These are phyloP conservation scores for Sporothrix phasma DNA, from an alignment of 2,329 filamentous ascomycete species.

Conservation along the genomic window DNA sequence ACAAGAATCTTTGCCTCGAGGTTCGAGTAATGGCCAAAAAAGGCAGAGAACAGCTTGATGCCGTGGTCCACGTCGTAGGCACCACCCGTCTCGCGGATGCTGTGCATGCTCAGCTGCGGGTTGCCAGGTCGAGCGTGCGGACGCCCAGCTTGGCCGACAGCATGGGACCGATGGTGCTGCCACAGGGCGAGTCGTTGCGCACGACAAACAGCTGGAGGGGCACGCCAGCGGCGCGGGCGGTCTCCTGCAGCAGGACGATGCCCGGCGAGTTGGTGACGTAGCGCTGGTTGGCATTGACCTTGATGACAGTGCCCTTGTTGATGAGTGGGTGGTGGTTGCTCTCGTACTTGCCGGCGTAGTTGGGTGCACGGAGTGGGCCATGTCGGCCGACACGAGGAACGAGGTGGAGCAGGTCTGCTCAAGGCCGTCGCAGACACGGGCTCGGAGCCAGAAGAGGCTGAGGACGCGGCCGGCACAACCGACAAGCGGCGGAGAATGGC, in stretches of 20 bases:
- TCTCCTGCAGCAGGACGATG: slow-evolving; percentile 84
- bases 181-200: slow-evolving; percentile 87
- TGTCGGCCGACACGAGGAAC: slow-evolving; percentile 92
- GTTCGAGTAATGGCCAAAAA: slow-evolving; percentile 75
- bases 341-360: slow-evolving; percentile 90
- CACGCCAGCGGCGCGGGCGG: slow-evolving; percentile 62
- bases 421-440: slow-evolving; percentile 63
- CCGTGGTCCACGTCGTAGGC: slow-evolving; percentile 79
- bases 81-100: slow-evolving; percentile 86
- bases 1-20: slow-evolving; percentile 76
- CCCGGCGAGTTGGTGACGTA: slow-evolving; percentile 96
- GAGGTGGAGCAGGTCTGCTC: slow-evolving; percentile 87
- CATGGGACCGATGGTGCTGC: slow-evolving; percentile 97
- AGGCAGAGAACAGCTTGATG: slow-evolving; percentile 75
- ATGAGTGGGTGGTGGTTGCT: slow-evolving; percentile 82
- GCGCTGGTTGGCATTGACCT: slow-evolving; percentile 93
- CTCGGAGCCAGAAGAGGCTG: slow-evolving; percentile 39
- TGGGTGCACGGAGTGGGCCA: slow-evolving; percentile 94
- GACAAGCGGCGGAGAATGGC: slow-evolving; percentile 79
- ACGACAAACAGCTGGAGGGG: slow-evolving; percentile 95
- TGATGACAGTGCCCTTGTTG: slow-evolving; percentile 94
- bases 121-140: slow-evolving; percentile 84
- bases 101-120: slow-evolving; percentile 93
- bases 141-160: slow-evolving; percentile 77
- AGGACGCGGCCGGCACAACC: slow-evolving; percentile 51